Percentiles rank a stretch among this genome's conserved stretches.
Evolutionary conservation across 176 grass and related monocot genomes (phyloP).

Genomic region (Cymbopogon citratus): DNA sequence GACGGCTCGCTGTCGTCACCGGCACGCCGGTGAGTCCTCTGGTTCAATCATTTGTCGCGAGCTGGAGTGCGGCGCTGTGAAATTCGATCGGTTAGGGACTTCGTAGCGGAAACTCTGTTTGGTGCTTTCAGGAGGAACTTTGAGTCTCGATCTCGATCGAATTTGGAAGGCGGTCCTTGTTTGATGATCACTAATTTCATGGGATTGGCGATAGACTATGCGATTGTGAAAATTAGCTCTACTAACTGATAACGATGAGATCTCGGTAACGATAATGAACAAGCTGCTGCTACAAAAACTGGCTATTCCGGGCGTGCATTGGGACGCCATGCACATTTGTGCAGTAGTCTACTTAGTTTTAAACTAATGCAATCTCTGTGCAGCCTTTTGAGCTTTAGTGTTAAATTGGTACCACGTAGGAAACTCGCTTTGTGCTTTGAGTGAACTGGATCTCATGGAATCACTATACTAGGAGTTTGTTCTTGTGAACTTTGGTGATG

Average conservation of each 20-base stretch:
- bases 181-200: background rate
- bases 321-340: background rate
- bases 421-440: background rate
- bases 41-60: background rate
- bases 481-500: background rate
- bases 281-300: background rate
- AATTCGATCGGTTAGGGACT: background rate
- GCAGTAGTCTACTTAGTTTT: background rate
- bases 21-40: constrained; percentile 55
- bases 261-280: background rate
- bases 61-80: background rate
- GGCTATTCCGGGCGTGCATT: no score
- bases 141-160: background rate
- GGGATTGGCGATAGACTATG: background rate
- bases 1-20: constrained; percentile 55
- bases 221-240: background rate
- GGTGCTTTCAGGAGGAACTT: background rate
- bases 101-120: background rate
- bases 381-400: background rate
- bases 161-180: background rate
- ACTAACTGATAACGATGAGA: background rate
- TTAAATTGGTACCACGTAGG: background rate
- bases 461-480: background rate
- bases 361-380: background rate
- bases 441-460: background rate